These are phyloP conservation scores for Neurospora terricola DNA, from an alignment of 495 filamentous ascomycete species.

Conservation along the genomic window DNA sequence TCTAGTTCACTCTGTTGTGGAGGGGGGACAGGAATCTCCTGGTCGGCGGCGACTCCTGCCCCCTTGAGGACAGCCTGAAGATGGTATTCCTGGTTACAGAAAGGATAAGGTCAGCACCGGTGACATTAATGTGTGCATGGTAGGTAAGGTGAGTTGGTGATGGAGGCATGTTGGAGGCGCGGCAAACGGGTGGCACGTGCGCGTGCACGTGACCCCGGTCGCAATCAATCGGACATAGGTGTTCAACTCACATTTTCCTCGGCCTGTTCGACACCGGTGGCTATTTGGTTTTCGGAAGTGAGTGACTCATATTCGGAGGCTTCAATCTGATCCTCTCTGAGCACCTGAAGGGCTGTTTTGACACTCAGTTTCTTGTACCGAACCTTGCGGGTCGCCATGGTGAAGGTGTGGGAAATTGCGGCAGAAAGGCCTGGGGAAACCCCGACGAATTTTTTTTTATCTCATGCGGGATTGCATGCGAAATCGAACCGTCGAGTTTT, in stretches of 20 bases:
- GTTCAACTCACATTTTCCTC: constrained; percentile 85
- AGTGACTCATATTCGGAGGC: constrained; percentile 50
- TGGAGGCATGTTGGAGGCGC: constrained; percentile 12
- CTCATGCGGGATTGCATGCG: constrained; percentile 44
- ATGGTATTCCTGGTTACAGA: constrained; percentile 77
- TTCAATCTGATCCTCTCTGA: constrained; percentile 86
- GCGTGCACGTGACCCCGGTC: constrained; percentile 27
- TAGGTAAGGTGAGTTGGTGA: constrained; percentile 20
- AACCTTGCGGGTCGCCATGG: constrained; percentile 61
- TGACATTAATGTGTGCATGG: background rate
- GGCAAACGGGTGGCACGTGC: constrained; percentile 43
- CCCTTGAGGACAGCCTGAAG: constrained; percentile 84
- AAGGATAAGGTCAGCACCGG: constrained; percentile 23
- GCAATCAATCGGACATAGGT: constrained; percentile 33
- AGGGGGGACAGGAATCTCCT: constrained; percentile 80
- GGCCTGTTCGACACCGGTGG: constrained; percentile 90
- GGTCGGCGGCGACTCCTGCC: constrained; percentile 55
- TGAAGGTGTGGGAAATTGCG: constrained; percentile 33
- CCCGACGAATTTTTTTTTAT: constrained; percentile 33
- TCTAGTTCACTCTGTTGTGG: constrained; percentile 64
- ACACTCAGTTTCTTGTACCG: constrained; percentile 86
- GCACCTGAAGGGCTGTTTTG: constrained; percentile 74
- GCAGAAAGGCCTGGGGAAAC: constrained; percentile 37
- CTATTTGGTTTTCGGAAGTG: constrained; percentile 57
- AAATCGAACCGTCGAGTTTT: constrained; percentile 46